These are phyloP conservation scores for Otatea glauca DNA, from an alignment of 176 grass and related monocot genomes.

Conservation along the genomic window DNA sequence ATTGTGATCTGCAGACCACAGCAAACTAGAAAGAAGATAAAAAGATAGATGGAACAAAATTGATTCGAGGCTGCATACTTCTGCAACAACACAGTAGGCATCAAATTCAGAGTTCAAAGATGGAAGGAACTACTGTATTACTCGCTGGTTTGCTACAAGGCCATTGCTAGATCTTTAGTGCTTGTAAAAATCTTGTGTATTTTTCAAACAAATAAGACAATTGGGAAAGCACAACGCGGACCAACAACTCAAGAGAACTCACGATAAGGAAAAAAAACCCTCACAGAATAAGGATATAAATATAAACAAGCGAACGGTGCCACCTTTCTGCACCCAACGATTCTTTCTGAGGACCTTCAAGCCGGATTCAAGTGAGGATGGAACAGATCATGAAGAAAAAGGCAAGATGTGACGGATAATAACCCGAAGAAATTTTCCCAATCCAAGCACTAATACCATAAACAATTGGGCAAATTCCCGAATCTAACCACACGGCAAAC, in stretches of 20 bases:
- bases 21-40: not conserved
- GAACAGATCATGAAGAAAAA: not conserved
- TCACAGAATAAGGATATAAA: not conserved
- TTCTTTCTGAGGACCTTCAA: not conserved
- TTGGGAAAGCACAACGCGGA: not conserved
- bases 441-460: not conserved
- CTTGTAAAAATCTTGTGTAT: not conserved
- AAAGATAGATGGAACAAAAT: not conserved
- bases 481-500: not conserved
- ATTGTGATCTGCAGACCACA: too few relatives aligned
- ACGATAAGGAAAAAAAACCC: not conserved
- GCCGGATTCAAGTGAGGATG: not conserved
- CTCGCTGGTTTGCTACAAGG: not conserved
- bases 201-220: not conserved
- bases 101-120: not conserved
- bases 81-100: not conserved
- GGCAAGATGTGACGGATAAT: not conserved
- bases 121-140: not conserved
- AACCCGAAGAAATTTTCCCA: not conserved
- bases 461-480: not conserved
- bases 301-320: not conserved
- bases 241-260: slow-evolving; percentile 8
- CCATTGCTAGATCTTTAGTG: not conserved
- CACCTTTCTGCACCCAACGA: not conserved
- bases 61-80: not conserved